Evolutionary conservation across 1,139 yeast species (phyloP).

Genomic region (Pneumocystis wakefieldiae): DNA sequence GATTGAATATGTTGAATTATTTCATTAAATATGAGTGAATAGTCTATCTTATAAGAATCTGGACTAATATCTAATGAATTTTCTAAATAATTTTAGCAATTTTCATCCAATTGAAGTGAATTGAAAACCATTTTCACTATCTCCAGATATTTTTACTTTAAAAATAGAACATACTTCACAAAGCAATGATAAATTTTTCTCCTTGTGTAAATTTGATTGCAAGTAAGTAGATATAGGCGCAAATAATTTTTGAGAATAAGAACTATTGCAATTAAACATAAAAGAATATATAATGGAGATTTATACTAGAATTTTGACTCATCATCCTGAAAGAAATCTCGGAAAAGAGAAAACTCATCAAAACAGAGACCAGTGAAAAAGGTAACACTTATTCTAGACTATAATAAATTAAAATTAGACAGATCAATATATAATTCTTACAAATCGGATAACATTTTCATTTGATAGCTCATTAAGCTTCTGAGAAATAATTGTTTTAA

Average conservation of each 20-base stretch:
- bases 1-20: not conserved
- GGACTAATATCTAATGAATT: not conserved
- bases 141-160: not conserved
- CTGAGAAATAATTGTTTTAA: not conserved
- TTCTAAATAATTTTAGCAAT: not conserved
- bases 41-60: not conserved
- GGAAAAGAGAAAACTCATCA: not conserved
- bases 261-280: not conserved
- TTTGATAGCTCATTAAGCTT: not conserved
- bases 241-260: not conserved
- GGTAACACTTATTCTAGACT: not conserved
- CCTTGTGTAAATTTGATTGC: not conserved
- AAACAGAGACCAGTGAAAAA: not conserved
- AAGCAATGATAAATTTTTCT: not conserved
- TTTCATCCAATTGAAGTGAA: not conserved
- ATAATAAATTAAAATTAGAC: not conserved
- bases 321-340: not conserved
- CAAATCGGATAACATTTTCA: not conserved
- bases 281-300: not conserved
- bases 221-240: not conserved
- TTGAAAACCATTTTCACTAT: not conserved
- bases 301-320: not conserved
- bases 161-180: not conserved
- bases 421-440: not conserved
- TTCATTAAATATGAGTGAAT: not conserved